Evolutionary conservation across 148 eudicot species (phyloP), one percentile per base, ranked within the genome.

Genomic region (Arbutus unedo): DNA sequence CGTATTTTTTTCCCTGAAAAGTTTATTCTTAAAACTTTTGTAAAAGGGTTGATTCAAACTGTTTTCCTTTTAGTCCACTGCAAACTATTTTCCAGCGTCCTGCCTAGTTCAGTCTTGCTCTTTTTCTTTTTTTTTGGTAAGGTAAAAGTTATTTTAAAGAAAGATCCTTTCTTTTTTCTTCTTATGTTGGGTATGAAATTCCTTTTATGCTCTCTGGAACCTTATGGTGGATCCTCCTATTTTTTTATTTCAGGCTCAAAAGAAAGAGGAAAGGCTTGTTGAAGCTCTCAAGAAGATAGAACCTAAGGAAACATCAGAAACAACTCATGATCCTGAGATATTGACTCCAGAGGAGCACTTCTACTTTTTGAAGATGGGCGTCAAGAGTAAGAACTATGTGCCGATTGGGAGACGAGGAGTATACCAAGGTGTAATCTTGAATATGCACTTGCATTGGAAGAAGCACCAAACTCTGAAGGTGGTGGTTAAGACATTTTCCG

Each of bases 361-460:
- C 83, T 96, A 92, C 88, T 96, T 94, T 78, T 85, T 94, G 84
- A 94, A 94, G 83, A 94, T 94, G 98, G 98, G 99, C 50, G 84
- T 89, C 23, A 96, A 96, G 82, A 81, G 91, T 90, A 96, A 93
- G 88, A 93, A 96, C 79, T 96, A 96, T 81, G 98, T 96, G 14
- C 97, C 99, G 7, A 89, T 96, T 25, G 98, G 99, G 78, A 89
- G 98, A 81, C 88, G 99, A 53, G 98, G 99, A 74, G 89, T 96
- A 75, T 96, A 91, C 88, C 96, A 93, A 82, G 99, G 99, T 56
- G 98, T 94, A 49, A 93, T 96, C 80, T 87, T 96, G 55, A 96
- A 96, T 88, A 96, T 94, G 98, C 99, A 96, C 85, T 90, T 96
- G 87, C 99, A 96, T 79, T 96, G 99, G 98, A 96, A 96, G 87